Base-by-base conservation (phyloP, 2,329 filamentous ascomycete species). In the Microcyclosporella mali region DNA sequence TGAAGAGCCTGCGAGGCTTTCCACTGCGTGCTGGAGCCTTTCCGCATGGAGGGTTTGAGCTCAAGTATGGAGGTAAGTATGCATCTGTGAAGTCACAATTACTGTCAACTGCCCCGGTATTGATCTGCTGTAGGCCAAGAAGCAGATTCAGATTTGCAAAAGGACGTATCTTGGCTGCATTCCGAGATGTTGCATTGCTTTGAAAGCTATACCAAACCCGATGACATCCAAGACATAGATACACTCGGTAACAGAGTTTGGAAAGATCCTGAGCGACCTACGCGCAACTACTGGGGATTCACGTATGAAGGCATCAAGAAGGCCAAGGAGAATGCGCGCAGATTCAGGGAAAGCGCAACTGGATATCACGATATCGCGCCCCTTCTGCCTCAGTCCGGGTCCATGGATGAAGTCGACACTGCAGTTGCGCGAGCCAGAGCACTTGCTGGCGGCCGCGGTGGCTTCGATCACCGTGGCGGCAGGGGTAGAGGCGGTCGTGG, bases 211-310 rank as follows among this genome's bases (percentile, higher is more conserved):
- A 60, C 57, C 2, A 37, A 53, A 16, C 46, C 55, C 12, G 56
- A 55, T 4, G 53, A 56, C 12, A 53, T 62, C 8, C 43, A 53
- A 25, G 60, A 62, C 37, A 50, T 62, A 18, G 59, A 62, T 41
- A 44, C 53, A 7, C 18, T 61, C 44, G 60, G 60, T n/a, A 61
- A 60, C 43, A 52, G 57, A 32, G 45, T 60, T 38, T 60, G 55
- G 53, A 57, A 56, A 38, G 55, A 61, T 30, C 52, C 53, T 1
- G 53, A 52, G 32, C 53, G 56, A 4, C 50, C 56, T 9, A 59
- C 58, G 17, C 49, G 57, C 18, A 62, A 62, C 33, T 60, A 59
- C 43, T 61, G 52, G 52, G 59, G 58, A 14, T 60, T 57, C 35
- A 47, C 46, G 2, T 40, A 52, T 9, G 55, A 59, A 12, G 52